Conservation (phyloP, 495 filamentous ascomycete genomes). For the Aspergillus bridgeri region DNA sequence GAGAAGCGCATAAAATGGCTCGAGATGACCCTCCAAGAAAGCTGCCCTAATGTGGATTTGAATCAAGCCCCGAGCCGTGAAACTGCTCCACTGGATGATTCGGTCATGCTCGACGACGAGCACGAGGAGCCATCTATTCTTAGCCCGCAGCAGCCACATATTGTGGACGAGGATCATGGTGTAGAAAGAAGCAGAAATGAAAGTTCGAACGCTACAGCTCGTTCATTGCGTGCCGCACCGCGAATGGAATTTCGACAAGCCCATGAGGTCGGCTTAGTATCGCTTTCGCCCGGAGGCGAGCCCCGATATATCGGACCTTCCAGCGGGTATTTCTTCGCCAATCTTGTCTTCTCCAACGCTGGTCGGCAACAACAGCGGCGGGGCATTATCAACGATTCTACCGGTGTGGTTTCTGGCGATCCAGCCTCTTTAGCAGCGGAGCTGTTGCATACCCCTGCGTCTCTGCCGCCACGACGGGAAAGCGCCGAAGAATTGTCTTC, state of each 20-base stretch:
- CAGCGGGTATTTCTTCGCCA: conserved; percentile 42
- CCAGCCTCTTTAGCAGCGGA: conserved; percentile 25
- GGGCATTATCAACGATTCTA: not conserved
- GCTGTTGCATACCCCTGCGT: conserved; percentile 34
- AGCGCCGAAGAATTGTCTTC: conserved; percentile 34
- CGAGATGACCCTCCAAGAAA: conserved; percentile 36
- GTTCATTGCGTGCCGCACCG: not conserved
- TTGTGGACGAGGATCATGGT: not conserved
- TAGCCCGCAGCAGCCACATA: not conserved
- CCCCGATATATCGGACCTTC: conserved; percentile 40
- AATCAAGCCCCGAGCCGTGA: conserved; percentile 18
- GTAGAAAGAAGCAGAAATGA: not conserved
- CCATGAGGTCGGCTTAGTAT: conserved; percentile 39
- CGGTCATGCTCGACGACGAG: not conserved
- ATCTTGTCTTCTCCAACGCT: conserved; percentile 37
- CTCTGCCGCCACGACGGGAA: conserved; percentile 33
- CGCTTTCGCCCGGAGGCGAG: conserved; percentile 32
- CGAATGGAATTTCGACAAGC: conserved; percentile 22
- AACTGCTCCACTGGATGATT: conserved; percentile 8
- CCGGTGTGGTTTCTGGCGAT: not conserved
- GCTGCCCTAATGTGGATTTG: conserved; percentile 28
- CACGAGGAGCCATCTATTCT: conserved; percentile 1
- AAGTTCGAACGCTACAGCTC: not conserved
- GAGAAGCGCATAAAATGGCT: conserved; percentile 41
- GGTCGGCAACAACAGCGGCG: conserved; percentile 24